Evolutionary conservation across 2,329 filamentous ascomycete genomes (phyloP), one percentile per base, ranked within the genome.

Genomic region (Penicillium sp.): DNA sequence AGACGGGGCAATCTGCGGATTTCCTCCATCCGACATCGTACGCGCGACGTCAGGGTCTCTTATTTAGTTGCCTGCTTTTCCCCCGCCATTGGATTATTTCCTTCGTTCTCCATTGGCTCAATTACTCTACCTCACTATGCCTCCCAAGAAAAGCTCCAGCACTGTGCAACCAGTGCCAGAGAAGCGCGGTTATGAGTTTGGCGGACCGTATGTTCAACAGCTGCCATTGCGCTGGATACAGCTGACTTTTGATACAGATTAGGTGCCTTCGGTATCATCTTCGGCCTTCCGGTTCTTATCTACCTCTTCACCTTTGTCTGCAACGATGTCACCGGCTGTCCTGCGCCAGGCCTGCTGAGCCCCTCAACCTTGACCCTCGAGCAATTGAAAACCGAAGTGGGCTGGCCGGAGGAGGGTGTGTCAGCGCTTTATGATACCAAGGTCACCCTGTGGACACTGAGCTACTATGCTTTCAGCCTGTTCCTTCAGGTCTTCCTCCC

Each of bases 251-350:
- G 43, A 32, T 43, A 47, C 61, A 95, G 92, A 51, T 79, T 87
- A 40, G 92, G 92, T 52, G 91, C 90, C 34, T 84, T 88, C 57
- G 83, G 77, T 57, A 90, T 97, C 67, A 89, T 89, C 7, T 88
- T 95, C 66, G 87, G 87, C 53, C 85, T 97, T 1, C 93, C 93
- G 0, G 57, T 92, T 40, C 81, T 92, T 60, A 84, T 91, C 64
- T 96, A 94, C 76, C 71, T 86, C 65, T 88, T 93, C 69, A 83
- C 87, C 44, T 96, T 97, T 70, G 80, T 88, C 66, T 97, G 93
- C 82, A 97, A 97, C 77, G 92, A 97, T 72, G 80, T 95, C 60
- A 88, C 91, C 8, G 93, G 94, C 55, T 97, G 94, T 70, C 94
- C 93, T 44, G 87, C 90, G 2, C 91, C 92, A 3, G 91, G 90